A percentile compares a stretch with the other conserved stretches of the same genome.
Conservation (phyloP, 1,139 yeast genomes). For the Zygoascus hellenicus region DNA sequence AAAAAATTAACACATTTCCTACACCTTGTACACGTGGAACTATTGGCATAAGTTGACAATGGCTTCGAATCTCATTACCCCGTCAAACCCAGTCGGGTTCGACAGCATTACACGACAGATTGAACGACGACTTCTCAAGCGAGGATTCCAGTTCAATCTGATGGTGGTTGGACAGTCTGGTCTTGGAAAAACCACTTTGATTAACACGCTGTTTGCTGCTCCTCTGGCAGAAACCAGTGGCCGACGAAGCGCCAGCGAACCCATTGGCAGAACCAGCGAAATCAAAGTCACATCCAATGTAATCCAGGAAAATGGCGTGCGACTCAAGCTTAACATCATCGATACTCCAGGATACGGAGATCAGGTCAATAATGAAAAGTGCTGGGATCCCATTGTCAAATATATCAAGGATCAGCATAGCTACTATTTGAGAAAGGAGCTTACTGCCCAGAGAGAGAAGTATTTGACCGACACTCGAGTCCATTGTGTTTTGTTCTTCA, state of each 20-base stretch:
- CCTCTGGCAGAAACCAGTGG: conserved; percentile 72
- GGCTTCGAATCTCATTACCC: conserved; percentile 30
- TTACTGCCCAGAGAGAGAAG: conserved; percentile 91
- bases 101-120: conserved; percentile 95
- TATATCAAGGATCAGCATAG: conserved; percentile 97
- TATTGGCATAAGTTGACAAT: too few relatives aligned
- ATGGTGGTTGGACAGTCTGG: conserved; percentile 95
- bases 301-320: conserved; percentile 78
- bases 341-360: conserved; percentile 99
- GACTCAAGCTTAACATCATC: conserved; percentile 76
- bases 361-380: conserved; percentile 89
- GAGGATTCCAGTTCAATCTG: conserved; percentile 90
- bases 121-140: conserved; percentile 82
- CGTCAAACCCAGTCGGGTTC: conserved; percentile 76
- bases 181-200: conserved; percentile 84
- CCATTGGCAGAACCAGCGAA: conserved; percentile 83
- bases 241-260: conserved; percentile 58
- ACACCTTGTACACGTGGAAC: too few relatives aligned
- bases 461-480: conserved; percentile 85
- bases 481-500: conserved; percentile 86
- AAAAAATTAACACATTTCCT: too few relatives aligned
- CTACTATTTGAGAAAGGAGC: conserved; percentile 85
- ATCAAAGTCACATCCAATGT: conserved; percentile 67
- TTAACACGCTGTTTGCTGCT: conserved; percentile 84
- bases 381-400: conserved; percentile 93